phyloP scores from a whole-genome alignment of 805 yeast species.

The Candida boleticola region DNA sequence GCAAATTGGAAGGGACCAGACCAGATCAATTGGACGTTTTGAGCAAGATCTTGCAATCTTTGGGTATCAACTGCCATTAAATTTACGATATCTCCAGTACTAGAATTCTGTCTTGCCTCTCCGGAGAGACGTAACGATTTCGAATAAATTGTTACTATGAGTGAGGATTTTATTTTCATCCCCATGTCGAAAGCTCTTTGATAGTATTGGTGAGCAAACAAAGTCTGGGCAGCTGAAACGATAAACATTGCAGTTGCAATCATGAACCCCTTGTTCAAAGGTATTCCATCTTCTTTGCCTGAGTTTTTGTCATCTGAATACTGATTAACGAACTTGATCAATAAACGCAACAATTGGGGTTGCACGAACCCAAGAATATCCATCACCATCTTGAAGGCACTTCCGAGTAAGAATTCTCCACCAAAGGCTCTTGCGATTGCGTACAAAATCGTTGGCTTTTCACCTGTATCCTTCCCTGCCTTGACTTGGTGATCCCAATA shows the following conservation, averaged over 20 bases:
- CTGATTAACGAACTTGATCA: conserved; percentile 34
- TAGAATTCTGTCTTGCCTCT: conserved; percentile 66
- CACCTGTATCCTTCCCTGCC: conserved; percentile 1
- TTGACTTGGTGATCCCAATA: conserved; percentile 58
- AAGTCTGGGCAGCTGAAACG: conserved; percentile 72
- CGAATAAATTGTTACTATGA: conserved; percentile 65
- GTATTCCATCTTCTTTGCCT: conserved; percentile 28
- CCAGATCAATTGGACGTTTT: conserved; percentile 79
- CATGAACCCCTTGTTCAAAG: conserved; percentile 72
- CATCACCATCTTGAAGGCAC: conserved; percentile 65
- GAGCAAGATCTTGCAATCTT: conserved; percentile 79
- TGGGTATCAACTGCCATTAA: conserved; percentile 93
- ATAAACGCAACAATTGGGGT: conserved; percentile 29
- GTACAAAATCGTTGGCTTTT: conserved; percentile 50
- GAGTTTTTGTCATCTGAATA: conserved; percentile 26
- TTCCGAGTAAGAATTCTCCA: conserved; percentile 62
- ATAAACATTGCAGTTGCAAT: conserved; percentile 73
- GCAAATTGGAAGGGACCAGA: conserved; percentile 89
- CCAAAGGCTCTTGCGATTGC: conserved; percentile 76
- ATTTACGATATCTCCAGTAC: conserved; percentile 92
- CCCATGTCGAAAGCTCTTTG: conserved; percentile 73
- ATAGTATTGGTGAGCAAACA: conserved; percentile 75
- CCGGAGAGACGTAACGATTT: conserved; percentile 68
- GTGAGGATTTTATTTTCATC: conserved; percentile 68
- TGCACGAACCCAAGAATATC: conserved; percentile 61